Conservation (phyloP, 2,329 filamentous ascomycete genomes). For the Diaporthe citrichinensis region DNA sequence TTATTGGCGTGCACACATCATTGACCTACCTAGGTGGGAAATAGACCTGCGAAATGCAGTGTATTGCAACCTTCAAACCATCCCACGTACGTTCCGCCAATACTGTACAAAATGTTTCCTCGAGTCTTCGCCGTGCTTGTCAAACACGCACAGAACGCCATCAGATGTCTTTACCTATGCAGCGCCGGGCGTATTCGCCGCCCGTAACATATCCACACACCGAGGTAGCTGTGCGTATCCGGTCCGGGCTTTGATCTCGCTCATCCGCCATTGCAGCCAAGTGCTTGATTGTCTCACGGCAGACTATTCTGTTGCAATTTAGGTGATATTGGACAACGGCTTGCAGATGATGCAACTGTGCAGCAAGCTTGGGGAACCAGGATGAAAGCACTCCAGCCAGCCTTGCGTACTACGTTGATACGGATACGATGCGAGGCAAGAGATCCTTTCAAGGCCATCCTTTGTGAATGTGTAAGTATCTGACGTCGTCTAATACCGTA, state of each 20-base stretch:
- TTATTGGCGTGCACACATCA: neutral
- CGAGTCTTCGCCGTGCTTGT: neutral
- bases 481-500: neutral
- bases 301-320: neutral
- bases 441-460: too few relatives aligned
- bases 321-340: neutral
- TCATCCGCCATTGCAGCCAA: neutral
- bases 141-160: conserved; percentile 16
- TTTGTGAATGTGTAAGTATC: neutral
- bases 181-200: neutral
- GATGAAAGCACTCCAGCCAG: neutral
- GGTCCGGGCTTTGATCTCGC: neutral
- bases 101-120: neutral
- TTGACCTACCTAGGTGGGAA: neutral
- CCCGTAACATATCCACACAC: neutral
- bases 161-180: neutral
- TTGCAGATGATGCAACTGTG: neutral
- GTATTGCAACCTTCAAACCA: neutral
- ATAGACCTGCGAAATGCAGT: neutral
- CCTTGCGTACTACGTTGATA: neutral
- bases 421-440: neutral
- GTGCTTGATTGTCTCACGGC: neutral
- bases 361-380: neutral
- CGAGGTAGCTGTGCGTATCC: neutral
- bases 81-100: neutral